Base-by-base conservation (phyloP, 108 stramenopile genomes). In the Conticribra guillardii region DNA sequence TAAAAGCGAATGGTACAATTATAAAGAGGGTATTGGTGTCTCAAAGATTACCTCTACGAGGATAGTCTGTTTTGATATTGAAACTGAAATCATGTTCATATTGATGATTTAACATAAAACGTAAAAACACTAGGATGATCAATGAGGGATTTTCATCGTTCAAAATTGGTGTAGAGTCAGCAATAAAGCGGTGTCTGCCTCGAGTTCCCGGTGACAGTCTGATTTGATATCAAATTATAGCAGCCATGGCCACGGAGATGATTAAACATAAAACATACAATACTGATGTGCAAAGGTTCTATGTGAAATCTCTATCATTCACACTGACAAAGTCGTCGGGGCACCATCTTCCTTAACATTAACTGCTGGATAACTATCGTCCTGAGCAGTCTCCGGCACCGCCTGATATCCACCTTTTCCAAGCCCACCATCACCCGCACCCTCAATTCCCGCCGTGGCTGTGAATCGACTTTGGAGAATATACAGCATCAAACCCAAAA, bases 401-500 rank as follows among this genome's bases (percentile, higher is more conserved):
- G 23, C 7, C 54, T 71, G 50, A 34, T 77, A 77, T 23, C 69
- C 76, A 23, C 54, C 62, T 60, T 64, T 77, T 22, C 68, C 60
- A n/a, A 11, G 17, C n/a, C 46, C 63, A 0, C 28, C 57, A 7
- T 46, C 52, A 4, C 54, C 64, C 15, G 30, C 46, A 34, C 32
- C 44, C 32, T 54, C 60, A 49, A 61, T 54, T 26, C 73, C 73
- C 33, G 52, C 28, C 49, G 30, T 59, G 47, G 64, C 50, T 44
- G 85, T 71, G 70, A 92, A 96, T 46, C 95, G 73, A 58, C 84
- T 86, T 83, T 96, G 95, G 63, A 96, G 65, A 76, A 96, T 96
- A 64, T 93, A 96, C 18, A 96, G 66, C 95, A 98, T 96, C 67
- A 98, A 76, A 31, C 83, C 87, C 37, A 98, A 66, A 64, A 98